Percentiles rank a stretch among this genome's conserved stretches.
These are phyloP conservation scores for Trichocladium uniseriatum DNA, from an alignment of 495 filamentous ascomycete genomes.

Conservation along the genomic window DNA sequence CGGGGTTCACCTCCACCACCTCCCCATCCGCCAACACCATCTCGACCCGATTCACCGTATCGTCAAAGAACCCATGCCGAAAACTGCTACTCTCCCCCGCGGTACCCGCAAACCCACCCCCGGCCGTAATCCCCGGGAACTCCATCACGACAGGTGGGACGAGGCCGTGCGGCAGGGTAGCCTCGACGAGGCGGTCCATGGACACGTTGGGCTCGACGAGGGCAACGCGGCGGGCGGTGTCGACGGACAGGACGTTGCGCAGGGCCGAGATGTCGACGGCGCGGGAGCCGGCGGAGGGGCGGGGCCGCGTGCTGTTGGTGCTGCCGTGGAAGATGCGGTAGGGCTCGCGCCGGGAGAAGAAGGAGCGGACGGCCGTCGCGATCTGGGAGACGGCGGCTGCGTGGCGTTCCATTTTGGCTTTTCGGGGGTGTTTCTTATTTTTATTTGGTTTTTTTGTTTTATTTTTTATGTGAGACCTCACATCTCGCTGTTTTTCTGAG, in stretches of 20 bases:
- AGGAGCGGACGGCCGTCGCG: conserved; percentile 41
- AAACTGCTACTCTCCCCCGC: conserved; percentile 53
- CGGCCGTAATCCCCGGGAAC: conserved; percentile 58
- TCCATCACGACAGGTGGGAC: conserved; percentile 53
- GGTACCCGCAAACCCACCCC: conserved; percentile 53
- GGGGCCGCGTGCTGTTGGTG: conserved; percentile 61
- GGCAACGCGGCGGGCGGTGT: conserved; percentile 34
- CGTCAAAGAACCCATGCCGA: conserved; percentile 51
- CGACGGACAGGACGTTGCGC: conserved; percentile 44
- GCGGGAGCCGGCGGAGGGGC: conserved; percentile 28
- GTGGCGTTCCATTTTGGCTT: conserved; percentile 20
- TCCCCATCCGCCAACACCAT: conserved; percentile 50
- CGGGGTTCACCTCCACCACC: conserved; percentile 27
- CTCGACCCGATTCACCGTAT: conserved; percentile 47
- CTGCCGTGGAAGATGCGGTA: conserved; percentile 72
- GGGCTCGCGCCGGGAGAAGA: conserved; percentile 47
- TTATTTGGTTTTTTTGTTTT: background rate
- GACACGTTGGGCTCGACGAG: conserved; percentile 57
- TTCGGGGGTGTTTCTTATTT: background rate
- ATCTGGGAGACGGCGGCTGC: conserved; percentile 11
- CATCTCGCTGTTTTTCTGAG: no score
- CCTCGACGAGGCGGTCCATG: conserved; percentile 50
- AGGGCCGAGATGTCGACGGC: conserved; percentile 47
- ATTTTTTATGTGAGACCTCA: background rate
- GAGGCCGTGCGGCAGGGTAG: conserved; percentile 41